Percentiles rank a stretch among this genome's conserved stretches.
Evolutionary conservation across 225 moss, liverwort and hornwort species (phyloP).

Genomic region (Lunularia cruciata): DNA sequence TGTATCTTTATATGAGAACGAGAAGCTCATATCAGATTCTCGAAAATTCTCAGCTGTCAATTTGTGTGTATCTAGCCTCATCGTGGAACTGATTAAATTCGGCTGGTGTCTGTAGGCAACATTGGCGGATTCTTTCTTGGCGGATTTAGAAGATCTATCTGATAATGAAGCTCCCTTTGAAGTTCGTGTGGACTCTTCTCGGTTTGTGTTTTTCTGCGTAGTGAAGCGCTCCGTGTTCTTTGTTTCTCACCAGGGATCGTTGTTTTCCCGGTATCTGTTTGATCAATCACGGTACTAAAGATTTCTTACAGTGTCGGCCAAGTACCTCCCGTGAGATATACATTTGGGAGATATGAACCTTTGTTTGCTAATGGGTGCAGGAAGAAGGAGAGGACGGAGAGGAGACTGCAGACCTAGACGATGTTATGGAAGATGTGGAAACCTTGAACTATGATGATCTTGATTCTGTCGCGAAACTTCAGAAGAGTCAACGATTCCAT

Average conservation of each 20-base stretch:
- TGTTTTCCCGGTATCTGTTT: too few species aligned
- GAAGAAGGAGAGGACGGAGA: slow-evolving; percentile 62
- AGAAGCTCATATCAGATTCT: too few species aligned
- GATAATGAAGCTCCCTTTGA: slow-evolving; percentile 75
- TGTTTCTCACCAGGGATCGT: too few species aligned
- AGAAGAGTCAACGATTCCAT: slow-evolving; percentile 77
- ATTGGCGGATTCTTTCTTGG: slow-evolving; percentile 90
- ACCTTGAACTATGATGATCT: slow-evolving; percentile 76
- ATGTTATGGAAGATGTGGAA: slow-evolving; percentile 75
- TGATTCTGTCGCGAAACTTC: slow-evolving; percentile 84
- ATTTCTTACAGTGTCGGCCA: slow-evolving; percentile 32
- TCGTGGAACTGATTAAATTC: too few species aligned
- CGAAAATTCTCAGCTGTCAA: too few species aligned
- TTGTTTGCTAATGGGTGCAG: slow-evolving; percentile 46
- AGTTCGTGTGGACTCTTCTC: slow-evolving; percentile 53
- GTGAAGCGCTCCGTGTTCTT: too few species aligned
- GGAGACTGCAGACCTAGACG: slow-evolving; percentile 59
- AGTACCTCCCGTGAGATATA: slow-evolving; percentile 48
- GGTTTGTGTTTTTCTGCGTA: too few species aligned
- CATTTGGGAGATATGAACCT: too few species aligned
- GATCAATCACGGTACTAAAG: too few species aligned
- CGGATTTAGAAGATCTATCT: slow-evolving; percentile 89
- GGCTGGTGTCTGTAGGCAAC: slow-evolving; percentile 52
- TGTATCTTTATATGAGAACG: too few species aligned
- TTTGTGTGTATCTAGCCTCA: too few species aligned